A percentile compares a stretch with the other conserved stretches of the same genome.
Evolutionary conservation across 768 basidiomycete species (phyloP).

Genomic region (Trametes cingulata): DNA sequence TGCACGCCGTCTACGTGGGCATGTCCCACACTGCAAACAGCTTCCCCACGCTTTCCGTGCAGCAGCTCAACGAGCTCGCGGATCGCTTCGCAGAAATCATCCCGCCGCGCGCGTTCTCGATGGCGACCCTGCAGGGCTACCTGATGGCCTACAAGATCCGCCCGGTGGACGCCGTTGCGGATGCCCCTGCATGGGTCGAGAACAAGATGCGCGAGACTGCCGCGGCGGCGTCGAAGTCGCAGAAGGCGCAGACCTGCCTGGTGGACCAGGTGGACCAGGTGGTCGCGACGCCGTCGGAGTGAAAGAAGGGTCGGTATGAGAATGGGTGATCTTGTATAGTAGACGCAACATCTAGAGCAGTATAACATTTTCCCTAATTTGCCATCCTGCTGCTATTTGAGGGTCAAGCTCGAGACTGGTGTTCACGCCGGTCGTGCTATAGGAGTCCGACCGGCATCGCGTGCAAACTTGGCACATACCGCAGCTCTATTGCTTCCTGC

Average conservation of each 20-base stretch:
- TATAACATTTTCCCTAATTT: too few species aligned
- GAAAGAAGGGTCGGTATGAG: too few species aligned
- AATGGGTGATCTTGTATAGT: too few species aligned
- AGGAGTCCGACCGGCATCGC: too few species aligned
- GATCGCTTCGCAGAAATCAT: constrained; percentile 54
- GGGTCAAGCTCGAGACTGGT: too few species aligned
- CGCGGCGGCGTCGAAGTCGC: background rate
- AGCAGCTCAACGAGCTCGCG: constrained; percentile 49
- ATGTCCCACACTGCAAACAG: background rate
- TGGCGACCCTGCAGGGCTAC: constrained; percentile 63
- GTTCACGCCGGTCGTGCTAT: too few species aligned
- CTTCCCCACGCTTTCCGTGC: constrained; percentile 26
- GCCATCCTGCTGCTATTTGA: too few species aligned
- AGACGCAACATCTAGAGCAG: too few species aligned
- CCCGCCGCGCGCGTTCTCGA: constrained; percentile 39
- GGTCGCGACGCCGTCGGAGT: too few species aligned
- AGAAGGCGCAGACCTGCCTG: background rate
- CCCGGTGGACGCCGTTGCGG: constrained; percentile 50
- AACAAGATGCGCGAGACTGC: background rate
- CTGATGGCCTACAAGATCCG: constrained; percentile 67
- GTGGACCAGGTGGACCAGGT: too few species aligned
- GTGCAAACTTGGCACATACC: too few species aligned
- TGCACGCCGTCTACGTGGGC: constrained; percentile 1
- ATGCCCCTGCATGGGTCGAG: constrained; percentile 19
- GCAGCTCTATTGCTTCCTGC: too few species aligned